These are phyloP conservation scores for Backusella liffmaniae DNA, from an alignment of 192 early-diverging fungal species.

Conservation along the genomic window DNA sequence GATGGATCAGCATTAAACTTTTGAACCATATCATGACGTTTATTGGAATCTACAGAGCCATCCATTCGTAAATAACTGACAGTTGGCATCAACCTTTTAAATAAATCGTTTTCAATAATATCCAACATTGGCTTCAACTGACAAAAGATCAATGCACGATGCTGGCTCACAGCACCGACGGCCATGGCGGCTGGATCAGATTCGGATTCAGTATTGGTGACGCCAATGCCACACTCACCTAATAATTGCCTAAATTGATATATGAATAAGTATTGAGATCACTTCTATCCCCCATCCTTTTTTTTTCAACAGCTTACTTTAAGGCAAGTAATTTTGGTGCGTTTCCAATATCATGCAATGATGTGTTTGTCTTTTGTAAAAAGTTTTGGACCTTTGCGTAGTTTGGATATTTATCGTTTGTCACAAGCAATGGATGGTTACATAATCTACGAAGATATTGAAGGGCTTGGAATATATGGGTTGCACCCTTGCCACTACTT, in stretches of 20 bases:
- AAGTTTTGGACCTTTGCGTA: constrained; percentile 65
- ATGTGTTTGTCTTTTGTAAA: constrained; percentile 55
- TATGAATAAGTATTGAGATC: constrained; percentile 11
- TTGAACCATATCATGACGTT: constrained; percentile 88
- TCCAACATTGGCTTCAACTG: constrained; percentile 96
- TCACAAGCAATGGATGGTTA: constrained; percentile 92
- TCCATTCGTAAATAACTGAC: constrained; percentile 95
- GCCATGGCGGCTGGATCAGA: constrained; percentile 46
- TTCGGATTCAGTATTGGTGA: constrained; percentile 48
- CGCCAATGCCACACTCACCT: constrained; percentile 93
- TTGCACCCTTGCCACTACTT: constrained; percentile 40
- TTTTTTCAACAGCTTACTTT: constrained; percentile 44
- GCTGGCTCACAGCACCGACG: constrained; percentile 65
- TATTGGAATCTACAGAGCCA: constrained; percentile 78
- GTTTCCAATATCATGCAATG: constrained; percentile 67
- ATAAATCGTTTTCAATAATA: constrained; percentile 91
- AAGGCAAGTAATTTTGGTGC: constrained; percentile 93
- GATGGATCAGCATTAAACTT: constrained; percentile 96
- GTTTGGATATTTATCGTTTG: constrained; percentile 87
- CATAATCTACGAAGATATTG: constrained; percentile 95
- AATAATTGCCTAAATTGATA: constrained; percentile 68
- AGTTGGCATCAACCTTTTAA: constrained; percentile 76
- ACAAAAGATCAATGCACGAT: constrained; percentile 96
- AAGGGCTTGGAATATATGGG: constrained; percentile 97
- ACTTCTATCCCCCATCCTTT: background rate